These are phyloP conservation scores for Aspergillus jensenii DNA, from an alignment of 2,329 filamentous ascomycete species.

Conservation along the genomic window DNA sequence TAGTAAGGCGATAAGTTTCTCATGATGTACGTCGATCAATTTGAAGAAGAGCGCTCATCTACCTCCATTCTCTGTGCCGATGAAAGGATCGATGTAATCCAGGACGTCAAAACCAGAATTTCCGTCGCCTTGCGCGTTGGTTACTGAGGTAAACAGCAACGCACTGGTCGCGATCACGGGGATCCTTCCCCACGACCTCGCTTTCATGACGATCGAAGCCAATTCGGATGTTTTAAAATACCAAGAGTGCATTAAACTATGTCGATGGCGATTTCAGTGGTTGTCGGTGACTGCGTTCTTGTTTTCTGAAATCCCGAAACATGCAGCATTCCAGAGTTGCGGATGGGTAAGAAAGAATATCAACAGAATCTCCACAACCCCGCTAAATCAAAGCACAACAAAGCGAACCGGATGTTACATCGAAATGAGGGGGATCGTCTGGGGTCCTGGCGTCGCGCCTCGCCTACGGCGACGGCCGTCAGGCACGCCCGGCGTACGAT, in stretches of 20 bases:
- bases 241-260: too few species aligned
- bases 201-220: background rate
- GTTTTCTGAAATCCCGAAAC: too few species aligned
- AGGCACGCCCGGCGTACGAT: too few species aligned
- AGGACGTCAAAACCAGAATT: conserved; percentile 33
- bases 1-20: conserved; percentile 1
- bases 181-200: background rate
- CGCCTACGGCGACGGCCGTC: too few species aligned
- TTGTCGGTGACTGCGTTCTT: too few species aligned
- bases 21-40: background rate
- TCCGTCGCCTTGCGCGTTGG: background rate
- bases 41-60: background rate
- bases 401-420: background rate
- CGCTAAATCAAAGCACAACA: too few species aligned
- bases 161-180: background rate
- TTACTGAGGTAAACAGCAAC: background rate
- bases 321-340: too few species aligned
- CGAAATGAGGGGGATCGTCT: conserved; percentile 4
- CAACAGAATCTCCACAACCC: too few species aligned
- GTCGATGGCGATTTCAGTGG: too few species aligned
- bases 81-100: conserved; percentile 52
- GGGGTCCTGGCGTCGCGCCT: too few species aligned
- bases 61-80: conserved; percentile 55
- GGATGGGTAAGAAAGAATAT: too few species aligned
- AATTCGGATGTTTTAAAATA: too few species aligned